Conservation (phyloP, 1,284 basidiomycete genomes). For the Kwoniella shivajii region DNA sequence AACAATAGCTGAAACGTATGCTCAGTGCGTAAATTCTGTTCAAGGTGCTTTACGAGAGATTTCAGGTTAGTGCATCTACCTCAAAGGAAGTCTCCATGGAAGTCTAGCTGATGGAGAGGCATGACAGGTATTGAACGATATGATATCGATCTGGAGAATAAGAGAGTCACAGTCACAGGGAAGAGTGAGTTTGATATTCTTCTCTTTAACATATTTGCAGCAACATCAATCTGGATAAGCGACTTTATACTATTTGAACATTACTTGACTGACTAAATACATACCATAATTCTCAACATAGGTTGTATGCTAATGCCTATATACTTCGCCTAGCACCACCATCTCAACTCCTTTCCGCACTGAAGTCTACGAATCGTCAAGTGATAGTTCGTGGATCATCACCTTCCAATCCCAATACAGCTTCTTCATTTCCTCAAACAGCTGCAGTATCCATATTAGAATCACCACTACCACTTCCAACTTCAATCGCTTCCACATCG, state of each 20-base stretch:
- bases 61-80: conserved; percentile 24
- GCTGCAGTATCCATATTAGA: conserved; percentile 56
- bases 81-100: neutral
- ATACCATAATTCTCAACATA: too few relatives aligned
- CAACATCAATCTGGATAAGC: too few relatives aligned
- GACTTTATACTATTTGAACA: too few relatives aligned
- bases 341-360: conserved; percentile 49
- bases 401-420: conserved; percentile 26
- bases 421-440: conserved; percentile 19
- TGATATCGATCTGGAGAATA: conserved; percentile 53
- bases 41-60: conserved; percentile 39
- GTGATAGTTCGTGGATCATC: conserved; percentile 54
- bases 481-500: conserved; percentile 29
- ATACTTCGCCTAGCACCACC: too few relatives aligned
- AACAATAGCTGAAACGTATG: neutral
- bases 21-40: conserved; percentile 52
- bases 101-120: neutral
- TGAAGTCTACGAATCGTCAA: conserved; percentile 54
- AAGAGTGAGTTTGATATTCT: conserved; percentile 45
- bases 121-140: conserved; percentile 49
- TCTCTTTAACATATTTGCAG: too few relatives aligned
- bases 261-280: neutral
- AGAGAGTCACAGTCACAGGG: conserved; percentile 53
- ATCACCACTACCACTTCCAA: conserved; percentile 46
- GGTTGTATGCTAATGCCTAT: too few relatives aligned